Evolutionary conservation across 805 yeast genomes (phyloP).

Genomic region (Pichia phayaonensis): DNA sequence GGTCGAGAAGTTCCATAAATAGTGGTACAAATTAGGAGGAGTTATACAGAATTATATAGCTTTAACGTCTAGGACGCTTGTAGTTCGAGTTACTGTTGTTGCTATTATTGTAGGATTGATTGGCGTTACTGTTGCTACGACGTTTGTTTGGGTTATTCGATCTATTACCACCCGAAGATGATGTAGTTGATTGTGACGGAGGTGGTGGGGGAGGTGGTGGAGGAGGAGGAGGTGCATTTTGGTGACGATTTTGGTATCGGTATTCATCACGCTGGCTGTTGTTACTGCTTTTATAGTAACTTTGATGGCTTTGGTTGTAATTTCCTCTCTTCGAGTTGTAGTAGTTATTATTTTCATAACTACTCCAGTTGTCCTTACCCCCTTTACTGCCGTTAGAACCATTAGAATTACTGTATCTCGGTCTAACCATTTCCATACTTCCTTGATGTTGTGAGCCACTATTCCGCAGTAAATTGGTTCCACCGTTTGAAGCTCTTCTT

Average conservation of each 20-base stretch:
- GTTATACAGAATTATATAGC: background rate
- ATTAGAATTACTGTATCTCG: background rate
- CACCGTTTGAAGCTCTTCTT: background rate
- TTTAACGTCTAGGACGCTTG: background rate
- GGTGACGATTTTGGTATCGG: background rate
- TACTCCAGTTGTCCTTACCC: background rate
- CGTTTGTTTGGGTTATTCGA: background rate
- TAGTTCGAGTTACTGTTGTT: background rate
- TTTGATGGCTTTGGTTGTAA: background rate
- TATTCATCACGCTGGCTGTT: background rate
- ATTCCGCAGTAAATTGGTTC: background rate
- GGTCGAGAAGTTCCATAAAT: background rate
- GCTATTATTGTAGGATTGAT: background rate
- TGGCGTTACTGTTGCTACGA: background rate
- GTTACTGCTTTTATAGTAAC: background rate
- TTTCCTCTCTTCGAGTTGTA: background rate
- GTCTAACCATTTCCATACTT: background rate
- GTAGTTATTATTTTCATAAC: background rate
- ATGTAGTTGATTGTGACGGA: background rate
- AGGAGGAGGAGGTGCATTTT: background rate
- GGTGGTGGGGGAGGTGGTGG: slow-evolving; percentile 8
- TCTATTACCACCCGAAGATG: background rate
- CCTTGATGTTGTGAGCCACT: background rate
- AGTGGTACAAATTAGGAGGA: no score
- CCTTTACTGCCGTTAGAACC: background rate